Evolutionary conservation across 768 basidiomycete species (phyloP), one percentile per base, ranked within the genome.

Genomic region (Pisolithus microcarpus): DNA sequence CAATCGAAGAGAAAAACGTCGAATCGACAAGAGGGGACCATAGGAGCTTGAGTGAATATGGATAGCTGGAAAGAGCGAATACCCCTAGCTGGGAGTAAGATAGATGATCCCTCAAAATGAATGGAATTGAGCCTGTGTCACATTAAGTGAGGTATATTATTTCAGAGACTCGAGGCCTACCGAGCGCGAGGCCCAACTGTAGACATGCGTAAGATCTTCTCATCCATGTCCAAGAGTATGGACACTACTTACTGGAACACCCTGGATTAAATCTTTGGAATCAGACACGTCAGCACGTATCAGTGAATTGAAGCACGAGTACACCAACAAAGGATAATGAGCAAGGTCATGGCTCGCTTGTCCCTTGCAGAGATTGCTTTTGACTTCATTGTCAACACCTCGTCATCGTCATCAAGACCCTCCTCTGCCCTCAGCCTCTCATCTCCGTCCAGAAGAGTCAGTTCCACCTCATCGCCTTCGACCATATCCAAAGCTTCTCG

Each of bases 1-100:
- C 96, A 55, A 94, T 58, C 38, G 81, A 84, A 36, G 81, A 71
- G 60, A 86, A 74, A 67, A 87, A 99, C 56, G 87, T 73, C 2
- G 95, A 89, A 63, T 99, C 96, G 49, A 99, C 91, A 54, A 99
- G 86, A 47, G 96, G 96, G 7, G 92, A 95, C 94, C 95, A 98
- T 56, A 98, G 68, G 54, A 99, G 69, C 71, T 99, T 99, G 61
- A 99, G 81, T 19, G 92, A 96, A 72, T 98, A 99, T 5, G 92
- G 92, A 69, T 94, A 95, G 61, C 84, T 87, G 44, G 91, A 85
- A 24, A 99, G 75, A 38, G 92, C 87, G 71, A 99, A 97, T 8
- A 93, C 81, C 55, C 87, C 95, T 51, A 99, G 79, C 70, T 98
- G 92, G 34, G 93, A 95, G 72, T 99, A 99, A 30, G 95, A 96